Conservation (phyloP, 2,329 filamentous ascomycete species). For the Pseudogymnoascus sp. region DNA sequence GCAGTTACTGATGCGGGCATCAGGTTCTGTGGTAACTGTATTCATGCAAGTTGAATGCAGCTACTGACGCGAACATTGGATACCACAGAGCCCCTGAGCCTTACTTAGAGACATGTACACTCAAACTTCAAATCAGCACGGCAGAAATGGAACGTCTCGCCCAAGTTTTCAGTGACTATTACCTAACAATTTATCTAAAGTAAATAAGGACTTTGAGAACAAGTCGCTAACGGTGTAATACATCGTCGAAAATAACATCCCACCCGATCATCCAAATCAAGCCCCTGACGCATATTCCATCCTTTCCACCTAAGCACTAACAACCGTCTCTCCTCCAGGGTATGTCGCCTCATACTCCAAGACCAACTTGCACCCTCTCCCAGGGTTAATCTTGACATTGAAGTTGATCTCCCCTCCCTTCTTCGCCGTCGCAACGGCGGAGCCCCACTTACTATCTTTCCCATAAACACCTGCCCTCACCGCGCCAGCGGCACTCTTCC, state of each 20-base stretch:
- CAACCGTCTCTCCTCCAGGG: constrained; percentile 40
- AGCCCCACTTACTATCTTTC: constrained; percentile 40
- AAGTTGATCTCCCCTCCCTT: constrained; percentile 51
- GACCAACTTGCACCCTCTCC: constrained; percentile 45
- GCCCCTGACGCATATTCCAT: neutral
- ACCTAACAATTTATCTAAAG: neutral
- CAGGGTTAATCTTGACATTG: constrained; percentile 49
- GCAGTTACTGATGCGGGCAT: neutral
- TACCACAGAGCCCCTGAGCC: neutral
- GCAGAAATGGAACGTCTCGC: neutral
- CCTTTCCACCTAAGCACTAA: constrained; percentile 14
- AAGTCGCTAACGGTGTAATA: neutral
- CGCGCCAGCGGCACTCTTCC: constrained; percentile 15
- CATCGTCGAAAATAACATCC: neutral
- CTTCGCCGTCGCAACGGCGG: constrained; percentile 42
- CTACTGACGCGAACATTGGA: neutral
- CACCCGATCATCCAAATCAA: neutral
- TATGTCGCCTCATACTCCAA: constrained; percentile 54
- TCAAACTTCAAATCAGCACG: neutral
- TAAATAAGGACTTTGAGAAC: neutral
- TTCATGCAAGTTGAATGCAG: neutral
- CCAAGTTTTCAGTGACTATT: neutral
- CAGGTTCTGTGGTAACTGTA: neutral
- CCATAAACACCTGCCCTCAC: constrained; percentile 16
- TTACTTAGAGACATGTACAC: neutral